phyloP scores from a whole-genome alignment of 176 grass and related monocot species.

The Oryza australiensis region DNA sequence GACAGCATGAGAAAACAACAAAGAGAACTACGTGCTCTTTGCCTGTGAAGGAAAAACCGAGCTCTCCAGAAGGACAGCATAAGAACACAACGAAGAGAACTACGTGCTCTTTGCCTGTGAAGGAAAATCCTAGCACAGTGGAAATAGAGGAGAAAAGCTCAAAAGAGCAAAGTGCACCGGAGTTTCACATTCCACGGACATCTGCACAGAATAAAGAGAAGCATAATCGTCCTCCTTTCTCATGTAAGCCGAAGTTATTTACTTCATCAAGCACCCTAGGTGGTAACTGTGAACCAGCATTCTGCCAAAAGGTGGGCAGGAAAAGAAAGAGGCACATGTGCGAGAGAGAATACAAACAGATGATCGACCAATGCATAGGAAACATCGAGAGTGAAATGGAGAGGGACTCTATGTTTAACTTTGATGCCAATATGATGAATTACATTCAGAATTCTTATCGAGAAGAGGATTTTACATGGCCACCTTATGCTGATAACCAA shows the following conservation, averaged over 20 bases:
- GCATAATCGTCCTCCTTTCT: neutral
- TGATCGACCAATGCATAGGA: constrained; percentile 70
- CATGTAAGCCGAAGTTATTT: constrained; percentile 12
- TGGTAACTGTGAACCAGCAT: constrained; percentile 30
- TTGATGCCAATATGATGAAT: constrained; percentile 26
- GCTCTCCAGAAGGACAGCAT: neutral
- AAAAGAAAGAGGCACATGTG: constrained; percentile 50
- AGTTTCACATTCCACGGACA: constrained; percentile 33
- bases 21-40: constrained; percentile 23
- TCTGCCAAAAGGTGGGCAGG: constrained; percentile 37
- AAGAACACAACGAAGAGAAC: constrained; percentile 26
- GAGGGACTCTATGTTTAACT: constrained; percentile 47
- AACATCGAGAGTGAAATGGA: constrained; percentile 68
- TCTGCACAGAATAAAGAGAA: constrained; percentile 42
- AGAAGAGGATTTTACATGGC: constrained; percentile 81
- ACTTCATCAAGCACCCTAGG: constrained; percentile 21
- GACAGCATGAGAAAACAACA: neutral
- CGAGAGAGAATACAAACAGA: constrained; percentile 51
- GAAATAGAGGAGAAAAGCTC: constrained; percentile 28
- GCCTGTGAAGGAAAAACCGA: constrained; percentile 15
- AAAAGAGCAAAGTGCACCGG: constrained; percentile 26
- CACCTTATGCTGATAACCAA: constrained; percentile 40
- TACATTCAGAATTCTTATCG: constrained; percentile 6
- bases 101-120: constrained; percentile 5
- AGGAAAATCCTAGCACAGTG: neutral